A percentile compares a stretch with the other conserved stretches of the same genome.
These are phyloP conservation scores for Talaromyces trachyspermus DNA, from an alignment of 495 filamentous ascomycete species.

Conservation along the genomic window DNA sequence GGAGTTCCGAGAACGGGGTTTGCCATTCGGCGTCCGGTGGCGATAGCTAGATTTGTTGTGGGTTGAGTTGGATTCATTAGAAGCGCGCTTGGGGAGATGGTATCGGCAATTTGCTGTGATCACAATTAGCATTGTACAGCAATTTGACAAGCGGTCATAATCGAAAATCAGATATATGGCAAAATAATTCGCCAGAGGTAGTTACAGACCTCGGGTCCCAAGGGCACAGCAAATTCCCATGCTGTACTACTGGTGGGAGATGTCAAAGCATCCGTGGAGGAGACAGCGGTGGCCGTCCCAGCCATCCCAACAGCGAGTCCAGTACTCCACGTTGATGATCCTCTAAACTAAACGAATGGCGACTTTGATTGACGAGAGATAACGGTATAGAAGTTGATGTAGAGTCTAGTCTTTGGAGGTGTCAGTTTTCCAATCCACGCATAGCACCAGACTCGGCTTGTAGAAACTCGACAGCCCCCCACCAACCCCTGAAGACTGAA, in stretches of 20 bases:
- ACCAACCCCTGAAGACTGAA: no score
- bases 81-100: conserved; percentile 22
- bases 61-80: conserved; percentile 28
- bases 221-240: conserved; percentile 43
- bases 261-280: conserved; percentile 34
- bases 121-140: background rate
- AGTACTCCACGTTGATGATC: background rate
- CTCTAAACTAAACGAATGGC: background rate
- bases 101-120: background rate
- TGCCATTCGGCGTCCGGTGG: conserved; percentile 8
- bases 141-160: no score
- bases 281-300: conserved; percentile 34
- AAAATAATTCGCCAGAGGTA: no score
- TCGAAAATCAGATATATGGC: no score
- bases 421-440: no score
- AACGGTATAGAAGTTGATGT: no score
- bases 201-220: conserved; percentile 34
- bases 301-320: conserved; percentile 31
- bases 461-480: no score
- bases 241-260: conserved; percentile 28
- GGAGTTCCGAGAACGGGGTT: conserved; percentile 30
- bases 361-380: no score
- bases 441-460: no score
- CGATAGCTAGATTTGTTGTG: conserved; percentile 17
- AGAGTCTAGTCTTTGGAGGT: no score